Conservation (phyloP, 176 grass and related monocot genomes). For the Juncus inflexus region DNA sequence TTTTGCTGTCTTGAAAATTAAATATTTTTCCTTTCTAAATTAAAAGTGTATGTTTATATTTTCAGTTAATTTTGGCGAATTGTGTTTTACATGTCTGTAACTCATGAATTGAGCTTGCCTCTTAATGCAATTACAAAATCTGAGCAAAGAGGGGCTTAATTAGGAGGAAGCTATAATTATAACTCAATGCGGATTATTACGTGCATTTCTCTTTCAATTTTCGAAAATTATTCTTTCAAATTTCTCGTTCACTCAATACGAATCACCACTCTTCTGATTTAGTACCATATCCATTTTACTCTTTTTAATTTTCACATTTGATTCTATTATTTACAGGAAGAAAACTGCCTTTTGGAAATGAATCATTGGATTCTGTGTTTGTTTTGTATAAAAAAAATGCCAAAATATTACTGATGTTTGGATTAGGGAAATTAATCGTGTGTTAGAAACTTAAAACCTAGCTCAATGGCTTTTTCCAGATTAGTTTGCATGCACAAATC, state of each 20-base stretch:
- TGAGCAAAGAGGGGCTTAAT: constrained; percentile 45
- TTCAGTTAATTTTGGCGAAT: no score
- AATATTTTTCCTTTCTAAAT: no score
- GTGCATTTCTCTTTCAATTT: constrained; percentile 24
- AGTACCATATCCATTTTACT: no score
- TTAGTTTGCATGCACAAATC: constrained; percentile 29
- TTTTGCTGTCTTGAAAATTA: no score
- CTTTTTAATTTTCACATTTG: not conserved
- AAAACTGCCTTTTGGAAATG: constrained; percentile 57
- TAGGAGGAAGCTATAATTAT: constrained; percentile 55
- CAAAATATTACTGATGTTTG: constrained; percentile 50
- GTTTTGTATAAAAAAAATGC: constrained; percentile 1
- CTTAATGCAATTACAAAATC: constrained; percentile 52
- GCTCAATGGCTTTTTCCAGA: constrained; percentile 56
- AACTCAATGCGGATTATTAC: constrained; percentile 64
- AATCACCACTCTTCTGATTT: no score
- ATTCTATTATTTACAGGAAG: constrained; percentile 33
- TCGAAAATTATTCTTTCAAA: no score
- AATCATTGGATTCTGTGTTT: constrained; percentile 52
- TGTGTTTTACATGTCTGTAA: no score
- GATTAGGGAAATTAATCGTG: constrained; percentile 55
- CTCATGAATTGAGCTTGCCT: constrained; percentile 52
- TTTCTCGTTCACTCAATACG: no score
- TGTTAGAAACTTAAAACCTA: constrained; percentile 79
- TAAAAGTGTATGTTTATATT: no score